Evolutionary conservation across 352 stramenopile genomes (phyloP).

Genomic region (Phytophthora hybrid): DNA sequence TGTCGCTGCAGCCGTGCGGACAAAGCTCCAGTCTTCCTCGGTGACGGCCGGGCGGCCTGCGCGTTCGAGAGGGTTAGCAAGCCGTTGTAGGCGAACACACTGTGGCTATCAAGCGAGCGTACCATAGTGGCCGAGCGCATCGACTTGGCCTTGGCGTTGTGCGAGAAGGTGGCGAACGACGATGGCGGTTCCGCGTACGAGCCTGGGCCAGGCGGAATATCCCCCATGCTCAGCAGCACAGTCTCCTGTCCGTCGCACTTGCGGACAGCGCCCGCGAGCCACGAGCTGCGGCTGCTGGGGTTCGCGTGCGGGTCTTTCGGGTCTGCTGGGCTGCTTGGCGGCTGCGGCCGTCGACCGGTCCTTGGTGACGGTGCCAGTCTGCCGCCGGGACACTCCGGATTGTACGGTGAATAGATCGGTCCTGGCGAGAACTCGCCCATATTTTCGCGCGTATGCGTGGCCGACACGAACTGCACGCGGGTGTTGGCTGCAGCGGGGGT

Average conservation of each 20-base stretch:
- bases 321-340: constrained; percentile 53
- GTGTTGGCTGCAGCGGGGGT: constrained; percentile 48
- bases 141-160: constrained; percentile 67
- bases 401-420: constrained; percentile 81
- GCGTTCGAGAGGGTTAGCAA: constrained; percentile 21
- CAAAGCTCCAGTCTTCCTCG: constrained; percentile 24
- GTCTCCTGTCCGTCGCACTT: constrained; percentile 79
- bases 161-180: constrained; percentile 76
- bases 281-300: constrained; percentile 79
- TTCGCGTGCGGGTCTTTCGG: constrained; percentile 78
- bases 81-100: constrained; percentile 1
- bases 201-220: constrained; percentile 71
- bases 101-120: constrained; percentile 4
- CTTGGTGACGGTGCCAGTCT: constrained; percentile 67
- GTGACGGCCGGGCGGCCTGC: constrained; percentile 36
- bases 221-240: constrained; percentile 74
- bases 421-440: constrained; percentile 89
- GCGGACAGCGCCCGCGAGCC: constrained; percentile 81
- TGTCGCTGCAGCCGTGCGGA: constrained; percentile 22
- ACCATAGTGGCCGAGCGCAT: constrained; percentile 31
- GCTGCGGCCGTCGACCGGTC: constrained; percentile 39
- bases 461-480: constrained; percentile 81
- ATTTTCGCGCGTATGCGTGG: constrained; percentile 82
- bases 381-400: constrained; percentile 72
- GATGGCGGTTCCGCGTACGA: constrained; percentile 77